Base-by-base conservation (phyloP, 495 filamentous ascomycete species). In the Penicillium robsamsonii region DNA sequence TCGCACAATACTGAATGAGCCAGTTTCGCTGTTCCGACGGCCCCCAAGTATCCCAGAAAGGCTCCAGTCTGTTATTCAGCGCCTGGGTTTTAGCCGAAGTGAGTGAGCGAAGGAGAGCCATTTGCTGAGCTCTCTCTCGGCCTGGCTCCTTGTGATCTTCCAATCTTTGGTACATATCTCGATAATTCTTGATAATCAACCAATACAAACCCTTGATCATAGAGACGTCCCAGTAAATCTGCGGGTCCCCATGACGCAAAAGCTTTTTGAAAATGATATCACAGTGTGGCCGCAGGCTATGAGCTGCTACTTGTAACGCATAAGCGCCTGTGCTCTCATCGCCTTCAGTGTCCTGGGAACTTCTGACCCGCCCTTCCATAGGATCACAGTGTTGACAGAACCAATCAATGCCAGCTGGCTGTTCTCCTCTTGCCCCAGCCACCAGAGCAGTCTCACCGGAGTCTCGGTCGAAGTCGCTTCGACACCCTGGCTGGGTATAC, bases 361-460 rank as follows among this genome's bases (percentile, higher is more conserved):
- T 8, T 8, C 22, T 25, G 5, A 27, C 1, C 12, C 33, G 12
- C 13, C 33, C 33, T 13, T 25, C 44, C 24, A 46, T 46, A 15
- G 44, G 44, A 46, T 46, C 44, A 17, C 25, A 30, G 44, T 46
- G 15, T 17, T 46, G 24, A 20, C 31, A 50, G 17, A 50, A 31
- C 47, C 47, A 50, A 20, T 50, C 31, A 17, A 49, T 49, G 5
- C 30, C 11, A 37, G 47, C 47, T 12, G 47, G 31, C 30, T 50
- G 17, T 20, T 38, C 35, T 31, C 47, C 47, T 50, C 22, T 25
- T 5, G 20, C 47, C 7, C 18, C 47, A 20, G 18, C 12, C 11
- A 35, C 18, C 2, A 50, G 20, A 17, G 47, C 30, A 4, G 30
- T 50, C 10, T 37, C 31, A 12, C 47, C 29, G 3, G 11, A 24